A percentile compares a stretch with the other conserved stretches of the same genome.
Conservation (phyloP, 2,329 filamentous ascomycete genomes). For the Elsinoe perseae region DNA sequence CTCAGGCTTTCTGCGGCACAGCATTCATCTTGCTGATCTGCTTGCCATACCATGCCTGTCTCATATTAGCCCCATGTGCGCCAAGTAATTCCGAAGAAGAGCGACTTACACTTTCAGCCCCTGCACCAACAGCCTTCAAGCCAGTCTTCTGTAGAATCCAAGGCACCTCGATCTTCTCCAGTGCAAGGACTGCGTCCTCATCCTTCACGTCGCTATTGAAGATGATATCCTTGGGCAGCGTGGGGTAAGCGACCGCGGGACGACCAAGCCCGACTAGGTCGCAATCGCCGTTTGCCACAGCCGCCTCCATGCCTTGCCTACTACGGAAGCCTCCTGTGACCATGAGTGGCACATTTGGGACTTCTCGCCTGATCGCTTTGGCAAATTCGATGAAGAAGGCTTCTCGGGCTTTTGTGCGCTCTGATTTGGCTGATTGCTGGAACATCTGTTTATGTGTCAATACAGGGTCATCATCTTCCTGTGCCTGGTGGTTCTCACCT, state of each 20-base stretch:
- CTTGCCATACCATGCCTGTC: not conserved
- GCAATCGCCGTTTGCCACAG: conserved; percentile 40
- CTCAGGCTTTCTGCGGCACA: not conserved
- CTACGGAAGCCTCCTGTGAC: conserved; percentile 58
- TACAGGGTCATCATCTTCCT: not conserved
- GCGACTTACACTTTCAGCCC: conserved; percentile 9
- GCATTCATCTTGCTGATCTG: conserved; percentile 1
- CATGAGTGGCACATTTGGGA: conserved; percentile 25
- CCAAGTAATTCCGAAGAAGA: not conserved
- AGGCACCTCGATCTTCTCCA: conserved; percentile 13
- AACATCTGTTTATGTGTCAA: not conserved
- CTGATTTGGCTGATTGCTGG: conserved; percentile 18
- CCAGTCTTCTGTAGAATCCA: conserved; percentile 15
- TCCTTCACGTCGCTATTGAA: conserved; percentile 28
- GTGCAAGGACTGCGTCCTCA: conserved; percentile 19
- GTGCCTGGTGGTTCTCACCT: conserved; percentile 27
- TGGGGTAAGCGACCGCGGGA: conserved; percentile 39
- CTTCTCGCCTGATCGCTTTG: conserved; percentile 24
- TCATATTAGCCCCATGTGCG: not conserved
- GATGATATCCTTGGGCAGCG: conserved; percentile 32
- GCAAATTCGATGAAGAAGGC: conserved; percentile 63
- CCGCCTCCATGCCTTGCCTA: conserved; percentile 43
- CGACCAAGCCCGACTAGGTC: conserved; percentile 45
- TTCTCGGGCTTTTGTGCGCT: conserved; percentile 48
- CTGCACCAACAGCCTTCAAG: conserved; percentile 12